Conservation (phyloP, 257 asterid species). For the Scutellaria baicalensis region DNA sequence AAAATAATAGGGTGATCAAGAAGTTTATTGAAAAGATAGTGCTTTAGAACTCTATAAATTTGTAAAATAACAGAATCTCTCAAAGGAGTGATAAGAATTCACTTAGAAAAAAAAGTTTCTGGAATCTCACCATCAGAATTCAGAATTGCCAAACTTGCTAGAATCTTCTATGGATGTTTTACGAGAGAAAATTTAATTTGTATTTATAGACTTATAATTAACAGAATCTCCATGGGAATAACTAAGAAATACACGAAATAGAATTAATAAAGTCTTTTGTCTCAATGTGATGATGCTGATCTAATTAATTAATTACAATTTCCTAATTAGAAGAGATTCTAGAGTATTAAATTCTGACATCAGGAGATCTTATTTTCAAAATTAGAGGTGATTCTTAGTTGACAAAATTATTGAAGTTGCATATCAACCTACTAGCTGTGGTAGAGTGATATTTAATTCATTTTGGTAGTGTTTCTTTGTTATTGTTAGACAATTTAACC, state of each 20-base stretch:
- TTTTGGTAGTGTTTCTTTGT: not conserved
- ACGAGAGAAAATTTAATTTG: not conserved
- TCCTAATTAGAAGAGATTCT: not conserved
- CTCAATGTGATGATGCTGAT: not conserved
- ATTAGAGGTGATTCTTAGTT: not conserved
- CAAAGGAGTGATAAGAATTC: not conserved
- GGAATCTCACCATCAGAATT: not conserved
- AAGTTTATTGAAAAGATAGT: not conserved
- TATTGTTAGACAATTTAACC: not conserved
- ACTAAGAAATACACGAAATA: not conserved
- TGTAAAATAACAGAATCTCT: not conserved
- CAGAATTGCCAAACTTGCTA: not conserved
- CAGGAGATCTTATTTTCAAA: not conserved
- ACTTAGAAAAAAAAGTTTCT: not conserved
- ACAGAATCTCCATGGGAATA: not conserved
- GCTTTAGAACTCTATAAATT: not conserved
- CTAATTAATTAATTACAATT: not conserved
- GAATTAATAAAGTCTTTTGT: not conserved
- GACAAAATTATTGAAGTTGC: not conserved
- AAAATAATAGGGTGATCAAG: not conserved
- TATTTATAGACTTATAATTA: not conserved
- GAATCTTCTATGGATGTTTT: not conserved
- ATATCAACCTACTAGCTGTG: not conserved
- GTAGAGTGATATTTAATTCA: not conserved
- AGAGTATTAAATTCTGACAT: not conserved